Evolutionary conservation across 352 stramenopile genomes (phyloP), one percentile per base, ranked within the genome.

Genomic region (Phytophthora podocarpi): DNA sequence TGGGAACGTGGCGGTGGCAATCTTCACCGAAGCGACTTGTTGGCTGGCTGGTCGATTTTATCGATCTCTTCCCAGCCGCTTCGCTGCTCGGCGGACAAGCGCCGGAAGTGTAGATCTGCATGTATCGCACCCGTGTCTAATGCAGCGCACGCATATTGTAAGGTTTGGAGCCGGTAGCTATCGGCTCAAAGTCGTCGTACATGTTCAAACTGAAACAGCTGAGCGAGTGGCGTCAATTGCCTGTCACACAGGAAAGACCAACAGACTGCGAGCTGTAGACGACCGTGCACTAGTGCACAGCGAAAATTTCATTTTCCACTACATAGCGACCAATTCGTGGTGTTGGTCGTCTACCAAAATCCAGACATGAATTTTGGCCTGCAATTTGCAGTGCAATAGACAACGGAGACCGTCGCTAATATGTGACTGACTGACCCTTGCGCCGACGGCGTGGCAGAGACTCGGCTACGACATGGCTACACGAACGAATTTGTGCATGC

Each of bases 91-190:
- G 20, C 7, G 27, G 18, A 13, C 28, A n/a, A 4, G n/a, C n/a
- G n/a, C n/a, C n/a, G n/a, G 7, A 54, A 41, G 26, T 46, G 26
- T 10, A 52, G 18, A n/a, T n/a, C n/a, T n/a, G n/a, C n/a, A n/a
- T n/a, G n/a, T n/a, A 40, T 43, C 43, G 52, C 41, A 62, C 42
- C 54, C 42, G 54, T 62, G 54, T 62, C 54, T 53, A 55, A 62
- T 42, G 26, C 36, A 53, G 28, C 40, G 18, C 42, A 15, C n/a
- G n/a, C n/a, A n/a, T n/a, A n/a, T n/a, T n/a, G n/a, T n/a, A n/a
- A n/a, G n/a, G n/a, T n/a, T 34, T 45, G 48, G 48, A 56, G 21
- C 34, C 47, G 34, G 34, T 20, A 16, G 6, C 11, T 31, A 16
- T 20, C 16, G 20, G 27, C 12, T 21, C 48, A 39, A 30, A n/a